Base-by-base conservation (phyloP, 78 protist species). In the Dictyostelium brefeldianum region DNA sequence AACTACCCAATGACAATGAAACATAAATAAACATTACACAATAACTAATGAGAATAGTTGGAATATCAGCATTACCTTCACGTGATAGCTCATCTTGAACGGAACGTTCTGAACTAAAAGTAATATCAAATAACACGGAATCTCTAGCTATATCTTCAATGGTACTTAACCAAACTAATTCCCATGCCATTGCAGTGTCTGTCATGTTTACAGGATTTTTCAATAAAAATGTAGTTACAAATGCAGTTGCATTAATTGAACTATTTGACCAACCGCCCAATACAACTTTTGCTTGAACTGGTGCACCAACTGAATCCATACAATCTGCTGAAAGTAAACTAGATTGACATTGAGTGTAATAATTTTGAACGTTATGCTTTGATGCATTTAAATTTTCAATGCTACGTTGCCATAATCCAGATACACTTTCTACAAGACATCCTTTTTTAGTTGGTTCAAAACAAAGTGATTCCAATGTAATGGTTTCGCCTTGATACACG, bases 1-100 rank as follows among this genome's bases (percentile, higher is more conserved):
- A 62, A 6, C 94, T 20, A 69, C 98, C 98, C 46, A 96, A 90
- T 15, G 98, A 74, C 5, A 96, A 22, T 12, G 97, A 79, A 29
- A 96, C 89, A 25, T 96, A 96, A 41, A 95, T 3, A 18, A 96
- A 87, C 97, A 95, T 95, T 1, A 91, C 84, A 14, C 27, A 46
- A 29, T 95, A 95, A 74, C 87, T 69, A 25, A 87, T 65, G 36
- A 87, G 17, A 65, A 87, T 87, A 0, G 93, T 87, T 59, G 93
- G 78, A 20, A 95, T 31, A 67, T 95, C 97, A 0, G 95, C 82
- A 17, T 70, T 56, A 25, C 94, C 43, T 31, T 92, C 97, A 51
- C 96, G 78, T 1, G 94, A 18, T 41, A 95, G 31, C 43, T 95
- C 97, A 47, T 92, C 94, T 73, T 91, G 89, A 14, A 95, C 57